Base-by-base conservation (phyloP, 2,329 filamentous ascomycete species). In the Beauveria brongniartii region DNA sequence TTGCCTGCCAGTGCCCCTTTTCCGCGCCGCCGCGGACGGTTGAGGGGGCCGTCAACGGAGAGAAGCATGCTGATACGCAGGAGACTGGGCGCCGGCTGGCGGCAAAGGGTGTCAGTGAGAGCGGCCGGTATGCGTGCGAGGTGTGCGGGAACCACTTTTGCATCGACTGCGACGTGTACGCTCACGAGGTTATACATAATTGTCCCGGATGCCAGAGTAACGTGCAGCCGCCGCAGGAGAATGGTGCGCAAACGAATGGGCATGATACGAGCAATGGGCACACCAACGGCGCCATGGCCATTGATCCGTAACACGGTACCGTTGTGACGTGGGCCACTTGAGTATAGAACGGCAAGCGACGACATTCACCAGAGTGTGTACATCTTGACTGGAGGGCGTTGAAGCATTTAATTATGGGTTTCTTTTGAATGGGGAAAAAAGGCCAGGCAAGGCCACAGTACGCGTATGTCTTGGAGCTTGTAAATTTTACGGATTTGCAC, bases 131-230 rank as follows among this genome's bases (percentile, higher is more conserved):
- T 71, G 90, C 90, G 62, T 99, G 94, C 72, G 84, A 88, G 66
- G 86, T 88, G n/a, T 99, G 94, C 73, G 76, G 82, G 3, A 87
- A 90, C 63, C 93, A 97, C 75, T 99, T 97, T 72, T 99, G 94
- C 78, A 95, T 99, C 65, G 94, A 99, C 72, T 99, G 94, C 73
- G 94, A 99, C 73, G 86, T 97, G 26, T 97, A 94, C 75, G 89
- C 91, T 26, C 94, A 99, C 72, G 92, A 97, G 75, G 85, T 95
- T 14, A 83, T 96, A 56, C 93, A 99, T 72, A 97, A 97, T 74
- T 99, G 94, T 69, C 92, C 94, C 0, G 93, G 93, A 0, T 99
- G 94, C 72, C 88, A 85, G 73, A 82, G 81, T 68, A 77, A 78
- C 61, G 62, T 64, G 16, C 68, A 68, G 57, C 64, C 14, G 26